Evolutionary conservation across 495 filamentous ascomycete genomes (phyloP).

Genomic region (Pyrenula aspistea): DNA sequence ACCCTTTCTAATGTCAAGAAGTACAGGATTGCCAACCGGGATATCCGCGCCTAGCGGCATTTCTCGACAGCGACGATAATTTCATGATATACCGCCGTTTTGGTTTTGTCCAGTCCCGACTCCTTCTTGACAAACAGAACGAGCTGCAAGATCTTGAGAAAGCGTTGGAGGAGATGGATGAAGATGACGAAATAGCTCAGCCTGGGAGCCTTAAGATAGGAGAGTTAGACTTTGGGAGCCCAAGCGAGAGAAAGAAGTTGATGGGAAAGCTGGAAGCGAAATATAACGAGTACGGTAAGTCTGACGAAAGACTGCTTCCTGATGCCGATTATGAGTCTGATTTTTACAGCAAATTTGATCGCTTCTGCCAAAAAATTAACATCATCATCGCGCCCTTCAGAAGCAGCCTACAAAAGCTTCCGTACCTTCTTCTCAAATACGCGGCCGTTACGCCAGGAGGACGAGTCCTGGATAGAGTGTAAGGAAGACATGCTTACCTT

Average conservation of each 20-base stretch:
- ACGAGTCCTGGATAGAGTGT: slow-evolving; percentile 6
- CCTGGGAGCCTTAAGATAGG: slow-evolving; percentile 1
- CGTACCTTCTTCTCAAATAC: slow-evolving; percentile 6
- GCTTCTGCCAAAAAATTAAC: slow-evolving; percentile 11
- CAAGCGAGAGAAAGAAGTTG: slow-evolving; percentile 5
- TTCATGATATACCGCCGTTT: slow-evolving; percentile 17
- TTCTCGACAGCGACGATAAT: slow-evolving; percentile 19
- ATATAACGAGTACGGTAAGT: slow-evolving; percentile 22
- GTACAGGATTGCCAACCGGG: slow-evolving; percentile 9
- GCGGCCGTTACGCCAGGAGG: slow-evolving; percentile 5
- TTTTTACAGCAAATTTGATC: slow-evolving; percentile 11
- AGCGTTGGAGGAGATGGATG: slow-evolving; percentile 9
- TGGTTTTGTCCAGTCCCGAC: slow-evolving; percentile 16
- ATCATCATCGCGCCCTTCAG: slow-evolving; percentile 5
- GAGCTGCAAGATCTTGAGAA: slow-evolving; percentile 12
- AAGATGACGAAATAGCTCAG: slow-evolving; percentile 1
- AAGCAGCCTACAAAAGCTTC: slow-evolving; percentile 10
- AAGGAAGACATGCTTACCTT: slow-evolving; percentile 15
- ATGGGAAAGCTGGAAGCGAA: slow-evolving; percentile 16
- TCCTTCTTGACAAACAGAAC: slow-evolving; percentile 16
- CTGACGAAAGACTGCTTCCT: not conserved
- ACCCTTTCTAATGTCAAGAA: not conserved
- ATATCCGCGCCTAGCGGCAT: slow-evolving; percentile 14
- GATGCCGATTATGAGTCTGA: not conserved
- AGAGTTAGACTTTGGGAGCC: not conserved